Conservation (phyloP, 805 yeast species). For the Hanseniaspora guilliermondii region DNA sequence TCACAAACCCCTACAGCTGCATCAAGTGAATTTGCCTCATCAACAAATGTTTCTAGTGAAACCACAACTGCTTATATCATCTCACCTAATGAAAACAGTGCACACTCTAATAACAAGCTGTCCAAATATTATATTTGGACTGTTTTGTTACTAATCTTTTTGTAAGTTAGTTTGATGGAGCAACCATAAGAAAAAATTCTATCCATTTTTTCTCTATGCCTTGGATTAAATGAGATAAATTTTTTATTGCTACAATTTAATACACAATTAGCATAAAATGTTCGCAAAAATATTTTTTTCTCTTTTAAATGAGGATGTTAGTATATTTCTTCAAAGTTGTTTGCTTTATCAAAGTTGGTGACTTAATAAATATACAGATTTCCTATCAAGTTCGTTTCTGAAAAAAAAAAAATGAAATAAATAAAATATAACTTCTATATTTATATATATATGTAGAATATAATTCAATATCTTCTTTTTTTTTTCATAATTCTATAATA, state of each 20-base stretch:
- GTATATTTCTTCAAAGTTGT: too few relatives aligned
- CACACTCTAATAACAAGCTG: background rate
- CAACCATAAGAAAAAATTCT: background rate
- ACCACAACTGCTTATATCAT: background rate
- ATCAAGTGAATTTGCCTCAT: background rate
- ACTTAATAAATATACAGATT: too few relatives aligned
- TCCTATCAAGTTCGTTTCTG: background rate
- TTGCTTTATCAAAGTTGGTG: too few relatives aligned
- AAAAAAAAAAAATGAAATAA: background rate
- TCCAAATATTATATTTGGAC: background rate
- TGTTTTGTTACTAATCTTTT: background rate
- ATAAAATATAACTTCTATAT: background rate
- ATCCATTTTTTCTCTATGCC: background rate
- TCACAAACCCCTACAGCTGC: background rate
- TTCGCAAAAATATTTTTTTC: too few relatives aligned
- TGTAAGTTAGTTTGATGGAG: background rate
- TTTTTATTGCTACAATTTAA: too few relatives aligned
- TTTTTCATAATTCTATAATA: background rate
- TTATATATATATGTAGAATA: too few relatives aligned
- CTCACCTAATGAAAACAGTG: slow-evolving; percentile 1
- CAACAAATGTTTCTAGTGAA: background rate
- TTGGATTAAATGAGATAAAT: background rate
- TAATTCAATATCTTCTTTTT: background rate
- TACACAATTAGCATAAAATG: too few relatives aligned
- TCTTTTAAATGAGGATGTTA: too few relatives aligned